phyloP scores from a whole-genome alignment of 768 basidiomycete genomes.

The Lactarius psammicola region DNA sequence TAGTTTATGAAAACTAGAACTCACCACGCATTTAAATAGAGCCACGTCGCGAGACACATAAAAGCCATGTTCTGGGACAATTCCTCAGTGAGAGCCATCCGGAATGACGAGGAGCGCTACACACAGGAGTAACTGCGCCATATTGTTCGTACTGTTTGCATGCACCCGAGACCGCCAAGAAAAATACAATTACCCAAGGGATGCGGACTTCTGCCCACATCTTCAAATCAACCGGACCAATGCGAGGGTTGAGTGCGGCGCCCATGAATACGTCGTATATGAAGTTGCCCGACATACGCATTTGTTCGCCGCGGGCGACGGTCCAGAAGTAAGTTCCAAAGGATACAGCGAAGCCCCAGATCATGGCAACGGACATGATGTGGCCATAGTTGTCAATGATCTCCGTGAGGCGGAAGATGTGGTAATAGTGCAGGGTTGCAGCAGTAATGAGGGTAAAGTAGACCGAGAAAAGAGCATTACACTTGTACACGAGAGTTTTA shows the following conservation, averaged over 20 bases:
- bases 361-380: constrained; percentile 93
- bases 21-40: constrained; percentile 96
- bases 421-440: constrained; percentile 68
- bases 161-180: constrained; percentile 86
- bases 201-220: constrained; percentile 99
- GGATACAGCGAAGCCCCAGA: constrained; percentile 81
- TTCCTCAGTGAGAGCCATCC: not conserved
- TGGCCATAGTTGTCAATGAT: constrained; percentile 97
- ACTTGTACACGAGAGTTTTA: constrained; percentile 93
- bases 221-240: constrained; percentile 90
- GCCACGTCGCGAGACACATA: constrained; percentile 91
- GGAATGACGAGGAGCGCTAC: constrained; percentile 32
- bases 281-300: constrained; percentile 93
- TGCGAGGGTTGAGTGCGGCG: constrained; percentile 87
- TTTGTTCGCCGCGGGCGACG: constrained; percentile 71
- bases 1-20: constrained; percentile 24
- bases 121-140: constrained; percentile 88
- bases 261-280: constrained; percentile 98
- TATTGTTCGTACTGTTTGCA: constrained; percentile 93
- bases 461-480: constrained; percentile 85
- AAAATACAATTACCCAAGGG: constrained; percentile 95
- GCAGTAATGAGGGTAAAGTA: constrained; percentile 82
- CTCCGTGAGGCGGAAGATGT: constrained; percentile 86
- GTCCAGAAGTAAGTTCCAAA: constrained; percentile 79
- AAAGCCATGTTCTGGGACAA: constrained; percentile 83